phyloP scores from a whole-genome alignment of 2,329 filamentous ascomycete genomes.

The Juglanconis oblonga region DNA sequence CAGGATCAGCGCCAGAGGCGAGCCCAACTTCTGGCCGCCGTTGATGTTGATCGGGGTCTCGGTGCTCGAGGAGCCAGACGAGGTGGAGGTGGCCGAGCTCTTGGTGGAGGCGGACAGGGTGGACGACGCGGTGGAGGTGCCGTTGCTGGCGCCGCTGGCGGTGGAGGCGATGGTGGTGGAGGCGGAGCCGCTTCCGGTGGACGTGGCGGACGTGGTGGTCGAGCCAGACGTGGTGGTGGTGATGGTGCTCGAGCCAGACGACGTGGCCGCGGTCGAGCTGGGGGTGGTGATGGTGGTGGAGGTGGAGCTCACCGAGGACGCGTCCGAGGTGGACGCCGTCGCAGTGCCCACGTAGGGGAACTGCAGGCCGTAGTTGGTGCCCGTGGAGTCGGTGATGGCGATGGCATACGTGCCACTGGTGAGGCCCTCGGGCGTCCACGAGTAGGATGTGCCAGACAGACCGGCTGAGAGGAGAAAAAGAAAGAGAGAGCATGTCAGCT shows the following conservation, averaged over 20 bases:
- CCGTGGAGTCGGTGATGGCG: constrained; percentile 38
- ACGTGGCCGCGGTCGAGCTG: constrained; percentile 11
- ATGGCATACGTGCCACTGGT: constrained; percentile 42
- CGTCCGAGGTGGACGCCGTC: constrained; percentile 13
- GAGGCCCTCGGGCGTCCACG: constrained; percentile 37
- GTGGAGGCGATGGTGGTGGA: constrained; percentile 23
- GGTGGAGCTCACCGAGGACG: constrained; percentile 10
- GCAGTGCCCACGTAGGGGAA: constrained; percentile 33
- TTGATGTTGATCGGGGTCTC: constrained; percentile 30
- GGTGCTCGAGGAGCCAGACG: constrained; percentile 20
- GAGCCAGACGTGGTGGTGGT: constrained; percentile 17
- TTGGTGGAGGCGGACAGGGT: constrained; percentile 17
- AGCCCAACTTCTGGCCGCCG: constrained; percentile 35
- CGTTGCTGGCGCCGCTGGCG: constrained; percentile 20
- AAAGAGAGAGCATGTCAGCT: background rate
- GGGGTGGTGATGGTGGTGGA: constrained; percentile 16
- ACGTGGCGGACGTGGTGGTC: constrained; percentile 8
- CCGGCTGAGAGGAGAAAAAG: constrained; percentile 28
- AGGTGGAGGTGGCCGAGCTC: constrained; percentile 17
- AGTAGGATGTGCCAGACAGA: constrained; percentile 33
- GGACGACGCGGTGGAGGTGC: constrained; percentile 18
- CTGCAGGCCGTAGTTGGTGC: constrained; percentile 42
- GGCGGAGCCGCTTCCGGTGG: constrained; percentile 15
- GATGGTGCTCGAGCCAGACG: constrained; percentile 14
- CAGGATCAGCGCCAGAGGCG: constrained; percentile 38